Conservation (phyloP, 306 rosid genomes). For the Medicago arabica region DNA sequence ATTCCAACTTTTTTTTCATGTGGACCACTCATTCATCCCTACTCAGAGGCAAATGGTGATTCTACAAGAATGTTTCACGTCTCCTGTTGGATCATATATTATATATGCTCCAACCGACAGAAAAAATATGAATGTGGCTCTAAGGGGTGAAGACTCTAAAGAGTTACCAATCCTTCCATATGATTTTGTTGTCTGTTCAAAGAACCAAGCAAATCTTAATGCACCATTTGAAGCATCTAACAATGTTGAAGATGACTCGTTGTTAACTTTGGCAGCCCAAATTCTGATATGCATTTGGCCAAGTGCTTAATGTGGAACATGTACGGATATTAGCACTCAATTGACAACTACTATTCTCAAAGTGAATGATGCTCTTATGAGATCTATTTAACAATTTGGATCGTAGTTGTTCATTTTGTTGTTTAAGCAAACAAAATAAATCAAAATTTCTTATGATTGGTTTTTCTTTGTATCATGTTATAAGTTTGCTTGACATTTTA, state of each 20-base stretch:
- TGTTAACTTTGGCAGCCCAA: slow-evolving; percentile 69
- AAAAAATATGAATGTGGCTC: slow-evolving; percentile 29
- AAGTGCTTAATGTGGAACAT: background rate
- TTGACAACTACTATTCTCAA: slow-evolving; percentile 5
- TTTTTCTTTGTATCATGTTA: background rate
- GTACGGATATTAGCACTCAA: slow-evolving; percentile 9
- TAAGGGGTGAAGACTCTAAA: slow-evolving; percentile 47
- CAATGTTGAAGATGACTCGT: slow-evolving; percentile 54
- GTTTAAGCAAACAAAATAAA: background rate
- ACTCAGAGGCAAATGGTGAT: slow-evolving; percentile 49
- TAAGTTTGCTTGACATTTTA: background rate
- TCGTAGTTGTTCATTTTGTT: background rate
- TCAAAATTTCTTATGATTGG: background rate
- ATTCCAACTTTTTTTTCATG: background rate
- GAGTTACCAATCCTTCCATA: slow-evolving; percentile 69
- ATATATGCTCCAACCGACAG: slow-evolving; percentile 64
- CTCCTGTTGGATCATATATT: slow-evolving; percentile 52
- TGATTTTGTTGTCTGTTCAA: slow-evolving; percentile 54
- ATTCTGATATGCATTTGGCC: slow-evolving; percentile 36
- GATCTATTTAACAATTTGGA: background rate
- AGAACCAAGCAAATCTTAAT: background rate
- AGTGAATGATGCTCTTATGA: slow-evolving; percentile 27
- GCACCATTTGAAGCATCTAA: background rate
- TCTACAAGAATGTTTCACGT: slow-evolving; percentile 71
- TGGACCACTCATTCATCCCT: slow-evolving; percentile 59